Evolutionary conservation across 2,329 filamentous ascomycete genomes (phyloP).

Genomic region (Scedosporium apiospermum): DNA sequence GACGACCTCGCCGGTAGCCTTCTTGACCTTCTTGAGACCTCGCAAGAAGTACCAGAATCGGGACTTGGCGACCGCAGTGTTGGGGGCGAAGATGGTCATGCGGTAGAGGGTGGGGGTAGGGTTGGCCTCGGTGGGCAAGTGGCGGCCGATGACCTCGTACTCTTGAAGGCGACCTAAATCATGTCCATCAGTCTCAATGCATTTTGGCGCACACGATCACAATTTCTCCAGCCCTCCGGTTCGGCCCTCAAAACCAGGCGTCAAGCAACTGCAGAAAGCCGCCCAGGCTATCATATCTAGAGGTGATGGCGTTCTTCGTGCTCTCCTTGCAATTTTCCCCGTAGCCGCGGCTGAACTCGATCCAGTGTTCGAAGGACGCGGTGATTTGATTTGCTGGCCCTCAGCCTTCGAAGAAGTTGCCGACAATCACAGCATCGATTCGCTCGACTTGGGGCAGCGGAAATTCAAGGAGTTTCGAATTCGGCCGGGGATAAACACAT

Average conservation of each 20-base stretch:
- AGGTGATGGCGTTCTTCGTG: not conserved
- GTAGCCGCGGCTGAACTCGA: no score
- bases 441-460: not conserved
- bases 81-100: conserved; percentile 99
- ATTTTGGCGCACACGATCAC: not conserved
- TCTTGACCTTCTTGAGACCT: conserved; percentile 99
- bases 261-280: no score
- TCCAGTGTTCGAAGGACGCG: no score
- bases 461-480: not conserved
- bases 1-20: conserved; percentile 99
- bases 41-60: conserved; percentile 99
- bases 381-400: not conserved
- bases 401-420: not conserved
- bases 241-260: no score
- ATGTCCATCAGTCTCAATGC: conserved; percentile 20
- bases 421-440: not conserved
- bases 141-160: conserved; percentile 99
- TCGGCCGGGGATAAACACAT: not conserved
- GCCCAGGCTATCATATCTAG: not conserved
- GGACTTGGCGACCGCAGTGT: conserved; percentile 97
- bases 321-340: not conserved
- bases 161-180: conserved; percentile 91
- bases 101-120: conserved; percentile 97
- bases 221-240: not conserved
- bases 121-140: conserved; percentile 95